Evolutionary conservation across 768 basidiomycete species (phyloP).

Genomic region (Leccinum uliginosum): DNA sequence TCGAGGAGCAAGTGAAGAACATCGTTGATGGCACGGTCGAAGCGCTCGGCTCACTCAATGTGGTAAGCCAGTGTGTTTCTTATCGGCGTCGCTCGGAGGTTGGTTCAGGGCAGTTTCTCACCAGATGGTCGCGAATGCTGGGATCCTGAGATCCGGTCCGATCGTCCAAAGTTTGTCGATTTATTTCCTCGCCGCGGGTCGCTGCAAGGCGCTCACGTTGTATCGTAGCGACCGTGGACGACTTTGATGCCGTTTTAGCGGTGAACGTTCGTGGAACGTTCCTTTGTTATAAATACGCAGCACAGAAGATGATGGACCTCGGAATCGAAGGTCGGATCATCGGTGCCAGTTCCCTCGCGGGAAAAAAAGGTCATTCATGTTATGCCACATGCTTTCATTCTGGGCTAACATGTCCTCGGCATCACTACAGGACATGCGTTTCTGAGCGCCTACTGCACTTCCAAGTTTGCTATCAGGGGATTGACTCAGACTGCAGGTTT

Average conservation of each 20-base stretch:
- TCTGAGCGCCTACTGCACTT: slow-evolving; percentile 31
- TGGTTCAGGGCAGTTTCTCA: slow-evolving; percentile 1
- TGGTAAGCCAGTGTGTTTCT: slow-evolving; percentile 21
- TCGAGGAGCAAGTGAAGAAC: slow-evolving; percentile 29
- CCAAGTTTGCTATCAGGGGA: slow-evolving; percentile 42
- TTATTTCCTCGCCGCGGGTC: not conserved
- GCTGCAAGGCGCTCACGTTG: not conserved
- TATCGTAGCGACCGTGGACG: slow-evolving; percentile 27
- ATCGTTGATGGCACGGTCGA: slow-evolving; percentile 26
- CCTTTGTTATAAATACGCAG: slow-evolving; percentile 41
- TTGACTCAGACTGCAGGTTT: slow-evolving; percentile 35
- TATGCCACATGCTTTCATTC: not conserved
- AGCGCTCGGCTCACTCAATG: slow-evolving; percentile 30
- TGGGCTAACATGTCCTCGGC: not conserved
- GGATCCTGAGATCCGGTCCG: slow-evolving; percentile 10
- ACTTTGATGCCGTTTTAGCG: slow-evolving; percentile 31
- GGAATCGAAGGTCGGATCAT: slow-evolving; percentile 41
- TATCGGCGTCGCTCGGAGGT: not conserved
- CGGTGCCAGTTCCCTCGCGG: slow-evolving; percentile 35
- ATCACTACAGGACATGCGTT: slow-evolving; percentile 26
- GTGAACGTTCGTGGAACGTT: slow-evolving; percentile 40
- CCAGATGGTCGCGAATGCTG: slow-evolving; percentile 20
- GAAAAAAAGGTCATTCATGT: slow-evolving; percentile 26
- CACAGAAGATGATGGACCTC: slow-evolving; percentile 41
- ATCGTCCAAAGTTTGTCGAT: not conserved